A percentile compares a stretch with the other conserved stretches of the same genome.
These are phyloP conservation scores for Cryptococcus deneoformans DNA, from an alignment of 1,284 basidiomycete genomes.

Conservation along the genomic window DNA sequence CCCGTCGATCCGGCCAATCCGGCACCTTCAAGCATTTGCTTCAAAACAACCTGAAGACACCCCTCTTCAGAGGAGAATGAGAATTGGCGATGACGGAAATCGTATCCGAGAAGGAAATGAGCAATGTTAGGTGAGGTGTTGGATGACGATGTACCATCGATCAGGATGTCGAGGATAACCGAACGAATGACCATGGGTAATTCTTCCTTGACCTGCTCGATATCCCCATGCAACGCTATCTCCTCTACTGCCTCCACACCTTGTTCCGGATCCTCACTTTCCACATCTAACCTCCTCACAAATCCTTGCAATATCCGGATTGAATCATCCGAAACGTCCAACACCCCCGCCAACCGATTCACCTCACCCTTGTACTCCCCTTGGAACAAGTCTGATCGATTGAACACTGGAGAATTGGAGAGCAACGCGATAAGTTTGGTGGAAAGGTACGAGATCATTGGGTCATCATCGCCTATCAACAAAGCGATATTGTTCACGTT, in stretches of 20 bases:
- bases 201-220: constrained; percentile 10
- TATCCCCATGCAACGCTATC: constrained; percentile 24
- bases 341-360: constrained; percentile 67
- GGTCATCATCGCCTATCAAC: constrained; percentile 70
- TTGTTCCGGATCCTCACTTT: constrained; percentile 50
- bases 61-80: constrained; percentile 51
- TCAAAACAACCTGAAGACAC: constrained; percentile 77
- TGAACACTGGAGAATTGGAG: constrained; percentile 55
- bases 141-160: constrained; percentile 67
- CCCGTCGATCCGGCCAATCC: constrained; percentile 52
- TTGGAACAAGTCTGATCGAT: constrained; percentile 58
- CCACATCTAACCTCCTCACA: constrained; percentile 63
- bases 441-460: constrained; percentile 72
- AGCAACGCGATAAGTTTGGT: constrained; percentile 76
- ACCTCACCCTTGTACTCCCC: constrained; percentile 53
- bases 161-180: constrained; percentile 80
- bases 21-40: constrained; percentile 68
- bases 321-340: constrained; percentile 80
- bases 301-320: constrained; percentile 82
- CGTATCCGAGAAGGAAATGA: constrained; percentile 83
- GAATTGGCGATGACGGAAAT: constrained; percentile 52
- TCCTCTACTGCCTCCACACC: constrained; percentile 30
- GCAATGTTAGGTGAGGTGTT: constrained; percentile 77
- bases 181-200: constrained; percentile 62
- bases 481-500: constrained; percentile 76